Percentiles rank a stretch among this genome's conserved stretches.
Conservation (phyloP, 768 basidiomycete genomes). For the Boletus reticulatus region DNA sequence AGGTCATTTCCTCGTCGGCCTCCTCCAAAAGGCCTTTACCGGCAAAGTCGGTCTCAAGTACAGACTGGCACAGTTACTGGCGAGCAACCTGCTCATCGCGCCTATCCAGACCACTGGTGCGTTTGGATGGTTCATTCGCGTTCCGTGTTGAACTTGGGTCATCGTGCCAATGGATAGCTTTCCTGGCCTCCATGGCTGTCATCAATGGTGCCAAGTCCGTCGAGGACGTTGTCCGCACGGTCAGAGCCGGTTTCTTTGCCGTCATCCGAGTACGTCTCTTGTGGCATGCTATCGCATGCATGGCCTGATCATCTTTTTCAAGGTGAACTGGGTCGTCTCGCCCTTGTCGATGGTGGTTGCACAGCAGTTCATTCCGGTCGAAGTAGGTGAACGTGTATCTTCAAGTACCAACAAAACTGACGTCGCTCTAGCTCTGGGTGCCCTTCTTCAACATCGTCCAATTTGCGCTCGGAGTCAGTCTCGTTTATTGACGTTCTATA, state of each 20-base stretch:
- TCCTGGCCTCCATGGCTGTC: slow-evolving; percentile 76
- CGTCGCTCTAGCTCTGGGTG: slow-evolving; percentile 66
- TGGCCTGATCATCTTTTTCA: slow-evolving; percentile 2
- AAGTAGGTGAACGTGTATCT: slow-evolving; percentile 42
- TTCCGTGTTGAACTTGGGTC: neutral
- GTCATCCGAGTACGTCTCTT: slow-evolving; percentile 60
- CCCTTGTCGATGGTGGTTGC: slow-evolving; percentile 74
- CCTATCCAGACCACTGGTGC: slow-evolving; percentile 71
- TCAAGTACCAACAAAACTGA: slow-evolving; percentile 1
- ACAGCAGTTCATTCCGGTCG: slow-evolving; percentile 75
- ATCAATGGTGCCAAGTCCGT: slow-evolving; percentile 76
- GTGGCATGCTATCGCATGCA: neutral
- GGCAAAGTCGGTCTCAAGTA: slow-evolving; percentile 65
- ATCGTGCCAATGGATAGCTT: slow-evolving; percentile 41
- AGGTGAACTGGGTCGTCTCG: slow-evolving; percentile 81
- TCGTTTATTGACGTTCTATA: neutral
- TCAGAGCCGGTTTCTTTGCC: slow-evolving; percentile 69
- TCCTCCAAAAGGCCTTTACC: slow-evolving; percentile 72
- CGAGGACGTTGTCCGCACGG: slow-evolving; percentile 61
- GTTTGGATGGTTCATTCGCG: slow-evolving; percentile 14
- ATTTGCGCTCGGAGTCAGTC: slow-evolving; percentile 71
- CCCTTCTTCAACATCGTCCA: slow-evolving; percentile 82
- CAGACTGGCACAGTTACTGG: slow-evolving; percentile 70
- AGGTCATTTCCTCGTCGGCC: slow-evolving; percentile 68
- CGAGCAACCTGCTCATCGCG: slow-evolving; percentile 72